These are phyloP conservation scores for Acanthamoeba healyi DNA, from an alignment of 208 protist species.

Conservation along the genomic window DNA sequence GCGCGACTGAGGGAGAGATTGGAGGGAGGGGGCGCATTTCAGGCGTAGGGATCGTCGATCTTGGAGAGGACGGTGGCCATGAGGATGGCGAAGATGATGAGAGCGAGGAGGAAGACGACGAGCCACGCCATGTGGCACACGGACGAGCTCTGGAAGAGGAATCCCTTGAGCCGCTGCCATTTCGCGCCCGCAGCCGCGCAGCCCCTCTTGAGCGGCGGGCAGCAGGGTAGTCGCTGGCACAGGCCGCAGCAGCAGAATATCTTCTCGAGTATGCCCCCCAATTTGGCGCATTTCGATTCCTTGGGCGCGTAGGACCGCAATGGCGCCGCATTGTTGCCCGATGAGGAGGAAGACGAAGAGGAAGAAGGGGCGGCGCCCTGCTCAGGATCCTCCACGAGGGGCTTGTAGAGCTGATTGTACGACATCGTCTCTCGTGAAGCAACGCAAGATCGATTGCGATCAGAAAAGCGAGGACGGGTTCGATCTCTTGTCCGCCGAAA, in stretches of 20 bases:
- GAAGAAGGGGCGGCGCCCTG: too few species aligned
- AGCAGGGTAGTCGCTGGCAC: slow-evolving; percentile 18
- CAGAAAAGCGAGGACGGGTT: too few species aligned
- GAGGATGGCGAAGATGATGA: slow-evolving; percentile 46
- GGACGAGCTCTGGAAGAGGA: slow-evolving; percentile 61
- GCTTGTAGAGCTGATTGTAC: slow-evolving; percentile 57
- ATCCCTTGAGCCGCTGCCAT: not conserved
- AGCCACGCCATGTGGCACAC: slow-evolving; percentile 63
- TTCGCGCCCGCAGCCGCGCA: not conserved
- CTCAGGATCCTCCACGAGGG: slow-evolving; percentile 37
- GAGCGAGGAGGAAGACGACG: not conserved
- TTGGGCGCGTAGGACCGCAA: not conserved
- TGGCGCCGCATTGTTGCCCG: not conserved
- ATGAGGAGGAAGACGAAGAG: not conserved
- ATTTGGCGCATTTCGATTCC: slow-evolving; percentile 21
- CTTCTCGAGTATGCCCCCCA: not conserved
- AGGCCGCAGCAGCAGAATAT: slow-evolving; percentile 28
- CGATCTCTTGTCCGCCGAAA: not conserved
- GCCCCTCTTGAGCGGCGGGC: not conserved
- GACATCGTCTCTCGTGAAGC: not conserved
- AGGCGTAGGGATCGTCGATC: slow-evolving; percentile 52
- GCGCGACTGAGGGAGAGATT: not conserved
- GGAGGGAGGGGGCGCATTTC: not conserved
- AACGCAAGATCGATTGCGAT: too few species aligned
- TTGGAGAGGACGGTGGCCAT: slow-evolving; percentile 53